These are phyloP conservation scores for Gracilariopsis chorda DNA, from an alignment of 23 red algal genomes.

Conservation along the genomic window DNA sequence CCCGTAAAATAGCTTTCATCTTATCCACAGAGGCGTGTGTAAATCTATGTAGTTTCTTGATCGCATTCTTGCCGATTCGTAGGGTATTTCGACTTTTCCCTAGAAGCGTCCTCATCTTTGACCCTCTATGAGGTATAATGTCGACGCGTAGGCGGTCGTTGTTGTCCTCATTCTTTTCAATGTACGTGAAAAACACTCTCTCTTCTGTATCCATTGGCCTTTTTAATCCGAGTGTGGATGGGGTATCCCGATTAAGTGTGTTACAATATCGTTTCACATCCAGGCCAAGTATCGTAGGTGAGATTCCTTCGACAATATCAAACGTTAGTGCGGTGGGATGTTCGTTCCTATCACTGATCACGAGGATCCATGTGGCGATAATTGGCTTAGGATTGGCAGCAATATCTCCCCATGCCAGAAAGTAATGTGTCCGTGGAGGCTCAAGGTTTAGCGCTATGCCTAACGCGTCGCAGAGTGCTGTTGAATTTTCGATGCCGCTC, in stretches of 20 bases:
- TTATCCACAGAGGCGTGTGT: not conserved
- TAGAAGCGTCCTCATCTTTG: not conserved
- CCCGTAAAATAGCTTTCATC: not conserved
- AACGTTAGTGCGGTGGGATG: slow-evolving; percentile 8
- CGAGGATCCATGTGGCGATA: not conserved
- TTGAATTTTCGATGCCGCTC: not conserved
- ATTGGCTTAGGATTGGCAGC: not conserved
- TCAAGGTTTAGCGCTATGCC: not conserved
- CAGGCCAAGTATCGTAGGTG: slow-evolving; percentile 9
- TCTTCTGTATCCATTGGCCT: not conserved
- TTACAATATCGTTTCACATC: not conserved
- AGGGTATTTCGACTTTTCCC: not conserved
- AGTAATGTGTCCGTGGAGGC: not conserved
- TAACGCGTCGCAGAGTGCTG: slow-evolving; percentile 9
- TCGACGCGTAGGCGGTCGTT: slow-evolving; percentile 11
- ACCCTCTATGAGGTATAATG: not conserved
- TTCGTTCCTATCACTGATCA: not conserved
- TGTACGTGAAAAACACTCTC: not conserved
- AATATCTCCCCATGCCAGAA: not conserved
- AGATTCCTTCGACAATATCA: not conserved
- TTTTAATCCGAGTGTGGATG: not conserved
- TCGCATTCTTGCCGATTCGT: not conserved
- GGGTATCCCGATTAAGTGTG: not conserved
- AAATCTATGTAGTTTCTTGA: slow-evolving; percentile 11
- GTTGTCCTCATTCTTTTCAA: not conserved